Conservation (phyloP, 768 basidiomycete genomes). For the Termitomyces titanicus region DNA sequence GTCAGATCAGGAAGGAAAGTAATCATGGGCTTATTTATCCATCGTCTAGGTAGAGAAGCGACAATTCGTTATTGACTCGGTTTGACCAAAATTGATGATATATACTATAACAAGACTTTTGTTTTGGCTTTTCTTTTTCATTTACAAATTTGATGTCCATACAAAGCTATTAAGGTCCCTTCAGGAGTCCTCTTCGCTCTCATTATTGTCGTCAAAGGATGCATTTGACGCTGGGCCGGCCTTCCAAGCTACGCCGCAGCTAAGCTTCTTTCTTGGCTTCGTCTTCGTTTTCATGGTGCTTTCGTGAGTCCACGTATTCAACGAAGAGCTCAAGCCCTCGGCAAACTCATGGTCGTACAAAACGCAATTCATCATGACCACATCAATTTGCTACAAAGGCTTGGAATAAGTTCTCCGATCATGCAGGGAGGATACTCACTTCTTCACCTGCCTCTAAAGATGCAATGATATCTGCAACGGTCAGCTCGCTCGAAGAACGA, state of each 20-base stretch:
- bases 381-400: not conserved
- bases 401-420: not conserved
- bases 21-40: not conserved
- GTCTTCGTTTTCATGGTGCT: not conserved
- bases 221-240: not conserved
- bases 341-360: slow-evolving; percentile 4
- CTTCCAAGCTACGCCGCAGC: not conserved
- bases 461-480: not conserved
- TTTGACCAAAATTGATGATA: too few relatives aligned
- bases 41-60: too few relatives aligned
- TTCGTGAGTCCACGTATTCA: not conserved
- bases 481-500: not conserved
- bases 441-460: slow-evolving; percentile 9
- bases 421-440: not conserved
- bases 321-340: not conserved
- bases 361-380: slow-evolving; percentile 4
- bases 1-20: not conserved
- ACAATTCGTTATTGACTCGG: too few relatives aligned
- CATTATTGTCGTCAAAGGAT: not conserved
- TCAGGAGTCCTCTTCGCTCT: not conserved
- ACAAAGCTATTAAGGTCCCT: too few relatives aligned
- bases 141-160: too few relatives aligned
- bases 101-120: too few relatives aligned
- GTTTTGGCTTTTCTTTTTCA: too few relatives aligned
- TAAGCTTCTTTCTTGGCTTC: not conserved